Conservation (phyloP, 1,284 basidiomycete genomes). For the Neotropicomus parvogracilis region DNA sequence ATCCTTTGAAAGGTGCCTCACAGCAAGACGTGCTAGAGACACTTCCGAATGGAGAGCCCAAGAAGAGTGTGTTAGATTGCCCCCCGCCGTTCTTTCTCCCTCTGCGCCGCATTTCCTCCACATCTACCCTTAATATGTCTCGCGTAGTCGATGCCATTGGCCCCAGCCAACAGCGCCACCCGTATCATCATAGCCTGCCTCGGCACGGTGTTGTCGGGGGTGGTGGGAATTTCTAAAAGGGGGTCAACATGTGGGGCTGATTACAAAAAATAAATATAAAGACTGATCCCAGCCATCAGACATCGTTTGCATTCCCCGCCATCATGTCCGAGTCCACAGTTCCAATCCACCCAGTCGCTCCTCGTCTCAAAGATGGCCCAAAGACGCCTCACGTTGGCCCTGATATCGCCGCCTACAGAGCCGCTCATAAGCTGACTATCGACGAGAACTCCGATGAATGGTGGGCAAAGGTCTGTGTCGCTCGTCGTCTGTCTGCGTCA, state of each 20-base stretch:
- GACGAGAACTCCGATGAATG: constrained; percentile 76
- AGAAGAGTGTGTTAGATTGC: no score
- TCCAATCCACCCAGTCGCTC: constrained; percentile 61
- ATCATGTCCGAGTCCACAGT: constrained; percentile 33
- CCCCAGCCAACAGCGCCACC: neutral
- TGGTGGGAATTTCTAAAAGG: constrained; percentile 20
- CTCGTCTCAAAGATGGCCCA: constrained; percentile 55
- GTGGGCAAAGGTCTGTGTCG: constrained; percentile 74
- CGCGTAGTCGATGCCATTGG: neutral
- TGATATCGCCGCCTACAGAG: constrained; percentile 66
- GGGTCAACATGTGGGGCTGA: constrained; percentile 1
- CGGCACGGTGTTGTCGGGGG: constrained; percentile 4
- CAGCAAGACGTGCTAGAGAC: no score
- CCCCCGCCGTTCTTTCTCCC: constrained; percentile 24
- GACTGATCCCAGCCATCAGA: neutral
- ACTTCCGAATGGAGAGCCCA: no score
- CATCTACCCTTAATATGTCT: constrained; percentile 1
- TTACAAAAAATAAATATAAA: constrained; percentile 26
- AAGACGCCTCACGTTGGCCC: constrained; percentile 77
- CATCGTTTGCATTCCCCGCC: constrained; percentile 3
- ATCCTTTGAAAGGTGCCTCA: no score
- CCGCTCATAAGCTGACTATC: constrained; percentile 67
- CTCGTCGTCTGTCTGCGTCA: neutral
- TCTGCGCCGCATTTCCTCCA: constrained; percentile 24
- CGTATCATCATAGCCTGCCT: neutral